Conservation (phyloP, 352 stramenopile genomes). For the Phytophthora fragariae region DNA sequence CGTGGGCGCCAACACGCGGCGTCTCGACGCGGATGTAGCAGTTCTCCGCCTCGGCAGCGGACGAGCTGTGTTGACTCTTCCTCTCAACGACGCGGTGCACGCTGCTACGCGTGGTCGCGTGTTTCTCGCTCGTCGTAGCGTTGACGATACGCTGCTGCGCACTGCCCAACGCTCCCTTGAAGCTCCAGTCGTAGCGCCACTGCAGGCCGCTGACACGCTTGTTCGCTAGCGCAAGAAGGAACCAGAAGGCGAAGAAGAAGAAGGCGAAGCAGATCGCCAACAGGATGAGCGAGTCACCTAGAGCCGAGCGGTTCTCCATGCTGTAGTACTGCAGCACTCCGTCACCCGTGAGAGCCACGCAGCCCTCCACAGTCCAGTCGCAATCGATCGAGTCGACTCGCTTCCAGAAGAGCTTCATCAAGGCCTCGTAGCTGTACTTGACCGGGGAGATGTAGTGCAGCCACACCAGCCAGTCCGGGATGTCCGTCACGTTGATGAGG, state of each 20-base stretch:
- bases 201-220: conserved; percentile 34
- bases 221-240: conserved; percentile 34
- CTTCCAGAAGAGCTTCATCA: conserved; percentile 65
- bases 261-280: conserved; percentile 46
- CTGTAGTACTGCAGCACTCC: conserved; percentile 59
- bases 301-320: conserved; percentile 45
- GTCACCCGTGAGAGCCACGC: conserved; percentile 42
- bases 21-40: conserved; percentile 50
- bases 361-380: conserved; percentile 36
- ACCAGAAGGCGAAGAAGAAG: conserved; percentile 47
- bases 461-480: conserved; percentile 61
- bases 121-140: conserved; percentile 15
- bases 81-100: conserved; percentile 5
- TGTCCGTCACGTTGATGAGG: conserved; percentile 52
- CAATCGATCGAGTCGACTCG: conserved; percentile 48
- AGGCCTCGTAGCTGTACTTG: conserved; percentile 57
- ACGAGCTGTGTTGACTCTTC: conserved; percentile 23
- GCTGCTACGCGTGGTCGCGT: conserved; percentile 9
- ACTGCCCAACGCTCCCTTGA: conserved; percentile 23
- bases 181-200: conserved; percentile 45
- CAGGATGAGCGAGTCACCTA: conserved; percentile 48
- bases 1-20: conserved; percentile 26
- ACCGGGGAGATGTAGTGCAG: conserved; percentile 70
- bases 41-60: conserved; percentile 20
- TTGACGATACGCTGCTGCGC: conserved; percentile 19